These are phyloP conservation scores for Quercus wislizeni DNA, from an alignment of 306 rosid species.

Conservation along the genomic window DNA sequence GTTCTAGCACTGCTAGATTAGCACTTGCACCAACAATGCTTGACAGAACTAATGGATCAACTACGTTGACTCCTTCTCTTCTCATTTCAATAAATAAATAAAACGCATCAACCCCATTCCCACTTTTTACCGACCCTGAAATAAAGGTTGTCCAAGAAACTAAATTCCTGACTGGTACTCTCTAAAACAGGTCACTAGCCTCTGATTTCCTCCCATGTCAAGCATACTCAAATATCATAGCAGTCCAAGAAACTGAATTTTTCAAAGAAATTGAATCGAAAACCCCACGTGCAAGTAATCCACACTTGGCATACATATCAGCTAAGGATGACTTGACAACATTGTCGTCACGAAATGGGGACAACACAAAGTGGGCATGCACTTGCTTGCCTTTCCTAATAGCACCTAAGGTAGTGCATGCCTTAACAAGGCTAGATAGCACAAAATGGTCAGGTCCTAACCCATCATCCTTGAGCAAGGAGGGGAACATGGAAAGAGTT, in stretches of 20 bases:
- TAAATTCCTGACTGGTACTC: constrained; percentile 47
- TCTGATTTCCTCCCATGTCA: constrained; percentile 57
- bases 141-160: constrained; percentile 86
- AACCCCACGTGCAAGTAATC: constrained; percentile 49
- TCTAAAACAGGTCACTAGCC: constrained; percentile 50
- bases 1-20: constrained; percentile 63
- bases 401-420: constrained; percentile 51
- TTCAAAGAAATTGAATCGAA: constrained; percentile 49
- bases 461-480: constrained; percentile 34
- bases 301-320: constrained; percentile 77
- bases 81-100: constrained; percentile 64
- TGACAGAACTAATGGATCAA: constrained; percentile 78
- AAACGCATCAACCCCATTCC: constrained; percentile 55
- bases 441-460: constrained; percentile 77
- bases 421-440: constrained; percentile 62
- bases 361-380: constrained; percentile 63
- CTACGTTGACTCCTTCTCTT: constrained; percentile 50
- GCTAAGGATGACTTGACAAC: constrained; percentile 80
- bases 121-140: constrained; percentile 86
- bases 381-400: constrained; percentile 58
- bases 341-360: constrained; percentile 48
- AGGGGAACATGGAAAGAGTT: too few relatives aligned
- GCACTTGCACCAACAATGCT: constrained; percentile 82
- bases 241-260: constrained; percentile 68
- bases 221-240: constrained; percentile 79